Percentiles rank a stretch among this genome's conserved stretches.
These are phyloP conservation scores for Boletus sensibilis DNA, from an alignment of 768 basidiomycete species.

Conservation along the genomic window DNA sequence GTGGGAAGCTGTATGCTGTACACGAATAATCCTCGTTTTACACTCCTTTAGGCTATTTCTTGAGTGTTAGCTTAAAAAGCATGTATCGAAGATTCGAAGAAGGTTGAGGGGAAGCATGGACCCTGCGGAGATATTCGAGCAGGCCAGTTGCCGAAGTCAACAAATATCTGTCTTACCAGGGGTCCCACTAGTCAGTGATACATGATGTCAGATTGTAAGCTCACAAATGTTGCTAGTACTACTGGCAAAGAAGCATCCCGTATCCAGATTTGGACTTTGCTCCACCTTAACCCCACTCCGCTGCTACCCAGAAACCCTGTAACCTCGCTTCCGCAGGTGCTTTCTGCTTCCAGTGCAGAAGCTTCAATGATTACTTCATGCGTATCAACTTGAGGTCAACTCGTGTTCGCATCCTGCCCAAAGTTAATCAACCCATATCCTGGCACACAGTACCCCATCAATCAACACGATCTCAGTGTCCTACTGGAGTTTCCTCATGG, in stretches of 20 bases:
- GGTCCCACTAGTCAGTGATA: neutral
- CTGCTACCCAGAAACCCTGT: neutral
- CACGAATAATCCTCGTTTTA: neutral
- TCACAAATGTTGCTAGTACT: neutral
- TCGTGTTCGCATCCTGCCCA: neutral
- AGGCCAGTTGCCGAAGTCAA: neutral
- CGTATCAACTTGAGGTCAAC: neutral
- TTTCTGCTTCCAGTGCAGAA: neutral
- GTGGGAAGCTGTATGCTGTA: neutral
- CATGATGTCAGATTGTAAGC: neutral
- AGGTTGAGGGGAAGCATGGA: neutral
- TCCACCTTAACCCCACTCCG: neutral
- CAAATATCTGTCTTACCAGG: neutral
- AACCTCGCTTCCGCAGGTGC: neutral
- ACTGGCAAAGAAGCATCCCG: too few relatives aligned
- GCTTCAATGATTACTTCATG: neutral
- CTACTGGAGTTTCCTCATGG: too few relatives aligned
- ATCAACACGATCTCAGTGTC: too few relatives aligned
- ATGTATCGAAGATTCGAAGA: neutral
- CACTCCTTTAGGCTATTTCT: neutral
- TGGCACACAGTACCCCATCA: too few relatives aligned
- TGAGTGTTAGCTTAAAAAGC: too few relatives aligned
- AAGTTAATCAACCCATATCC: neutral
- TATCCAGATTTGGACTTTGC: neutral
- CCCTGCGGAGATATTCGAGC: neutral